Base-by-base conservation (phyloP, 257 asterid species). In the Capsicum baccatum region DNA sequence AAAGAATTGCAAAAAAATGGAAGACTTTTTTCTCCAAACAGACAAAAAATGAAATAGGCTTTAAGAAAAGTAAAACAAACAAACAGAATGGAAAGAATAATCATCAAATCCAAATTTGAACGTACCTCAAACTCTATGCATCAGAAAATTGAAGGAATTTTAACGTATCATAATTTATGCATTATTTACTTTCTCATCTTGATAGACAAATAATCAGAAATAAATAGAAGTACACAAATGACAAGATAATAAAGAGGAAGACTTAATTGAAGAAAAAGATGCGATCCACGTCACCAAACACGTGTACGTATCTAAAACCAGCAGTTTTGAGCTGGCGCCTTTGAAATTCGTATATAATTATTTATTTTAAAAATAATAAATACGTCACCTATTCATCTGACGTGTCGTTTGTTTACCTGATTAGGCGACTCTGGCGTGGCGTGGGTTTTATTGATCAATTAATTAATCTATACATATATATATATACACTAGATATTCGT, bases 231-330 rank as follows among this genome's bases (percentile, higher is more conserved):
- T 44, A 10, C 1, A 59, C 68, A 5, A 14, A 48, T 59, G n/a
- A n/a, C n/a, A n/a, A n/a, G n/a, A n/a, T n/a, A n/a, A n/a, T n/a
- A n/a, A n/a, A n/a, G n/a, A n/a, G n/a, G n/a, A n/a, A n/a, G n/a
- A n/a, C n/a, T n/a, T n/a, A n/a, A n/a, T 6, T 62, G 69, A 57
- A 57, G 33, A 83, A 86, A 83, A 85, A 91, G 83, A 93, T 90
- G 85, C 80, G 86, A 86, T 73, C 97, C 99, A 93, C 96, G 99
- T 96, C 98, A 93, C 84, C 66, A 16, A 84, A 89, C 97, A 96
- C 98, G 99, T 93, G 98, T 93, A 87, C 84, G 84, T 52, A 55
- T 76, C 21, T 52, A 52, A 76, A 64, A 76, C 6, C 26, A 50
- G 19, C 21, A 44, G 69, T 57, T 88, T 84, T 91, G 97, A 92